Evolutionary conservation across 805 yeast genomes (phyloP).

Genomic region (Maudiozyma turicensis): DNA sequence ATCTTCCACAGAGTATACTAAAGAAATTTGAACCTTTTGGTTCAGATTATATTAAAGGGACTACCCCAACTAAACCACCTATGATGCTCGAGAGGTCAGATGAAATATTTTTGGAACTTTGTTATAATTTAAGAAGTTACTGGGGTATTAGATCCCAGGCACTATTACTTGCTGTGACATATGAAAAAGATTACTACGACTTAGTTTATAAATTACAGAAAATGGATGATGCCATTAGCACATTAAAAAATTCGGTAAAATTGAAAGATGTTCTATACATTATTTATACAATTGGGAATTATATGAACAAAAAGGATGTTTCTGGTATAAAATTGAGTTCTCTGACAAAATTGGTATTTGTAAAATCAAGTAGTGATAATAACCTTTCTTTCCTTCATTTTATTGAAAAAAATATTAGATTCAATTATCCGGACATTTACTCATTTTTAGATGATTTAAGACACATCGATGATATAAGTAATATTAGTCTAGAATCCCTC

Average conservation of each 20-base stretch:
- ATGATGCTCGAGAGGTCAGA: slow-evolving; percentile 62
- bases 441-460: slow-evolving; percentile 52
- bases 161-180: slow-evolving; percentile 42
- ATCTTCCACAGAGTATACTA: slow-evolving; percentile 45
- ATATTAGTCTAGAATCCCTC: slow-evolving; percentile 53
- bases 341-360: slow-evolving; percentile 56
- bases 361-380: slow-evolving; percentile 56
- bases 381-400: slow-evolving; percentile 66
- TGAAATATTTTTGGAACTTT: slow-evolving; percentile 55
- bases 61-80: slow-evolving; percentile 26
- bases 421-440: slow-evolving; percentile 54
- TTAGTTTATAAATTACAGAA: slow-evolving; percentile 43
- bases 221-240: slow-evolving; percentile 50
- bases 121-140: slow-evolving; percentile 56
- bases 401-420: slow-evolving; percentile 58
- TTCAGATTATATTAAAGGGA: slow-evolving; percentile 34
- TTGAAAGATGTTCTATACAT: slow-evolving; percentile 53
- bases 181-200: slow-evolving; percentile 59
- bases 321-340: slow-evolving; percentile 64
- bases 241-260: slow-evolving; percentile 42
- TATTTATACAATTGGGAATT: slow-evolving; percentile 66
- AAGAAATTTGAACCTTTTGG: slow-evolving; percentile 57
- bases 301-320: slow-evolving; percentile 70
- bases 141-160: slow-evolving; percentile 69
- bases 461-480: slow-evolving; percentile 44